These are phyloP conservation scores for Potentilla sterilis DNA, from an alignment of 306 rosid species.

Conservation along the genomic window DNA sequence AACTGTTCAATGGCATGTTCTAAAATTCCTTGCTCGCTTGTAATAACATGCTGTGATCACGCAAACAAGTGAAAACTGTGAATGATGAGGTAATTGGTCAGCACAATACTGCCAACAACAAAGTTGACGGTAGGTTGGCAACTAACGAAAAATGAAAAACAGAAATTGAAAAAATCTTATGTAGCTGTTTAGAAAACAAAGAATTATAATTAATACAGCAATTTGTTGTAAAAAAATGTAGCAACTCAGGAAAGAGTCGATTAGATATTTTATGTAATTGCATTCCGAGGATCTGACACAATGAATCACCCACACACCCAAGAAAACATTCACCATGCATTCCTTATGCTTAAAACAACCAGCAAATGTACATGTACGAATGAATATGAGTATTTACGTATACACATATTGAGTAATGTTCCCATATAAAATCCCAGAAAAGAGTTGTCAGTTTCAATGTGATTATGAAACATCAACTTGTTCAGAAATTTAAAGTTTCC, in stretches of 20 bases:
- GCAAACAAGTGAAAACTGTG: slow-evolving; percentile 19
- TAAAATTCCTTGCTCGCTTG: slow-evolving; percentile 77
- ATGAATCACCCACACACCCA: neutral
- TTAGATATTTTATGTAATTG: neutral
- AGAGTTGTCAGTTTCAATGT: neutral
- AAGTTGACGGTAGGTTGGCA: neutral
- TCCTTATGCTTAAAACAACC: neutral
- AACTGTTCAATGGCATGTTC: slow-evolving; percentile 86
- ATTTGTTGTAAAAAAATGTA: neutral
- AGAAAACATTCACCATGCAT: neutral
- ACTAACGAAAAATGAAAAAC: neutral
- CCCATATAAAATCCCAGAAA: neutral
- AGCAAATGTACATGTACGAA: neutral
- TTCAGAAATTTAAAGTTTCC: neutral
- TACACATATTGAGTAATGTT: neutral
- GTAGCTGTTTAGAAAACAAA: neutral
- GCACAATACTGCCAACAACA: neutral
- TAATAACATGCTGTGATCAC: slow-evolving; percentile 69
- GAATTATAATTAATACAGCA: neutral
- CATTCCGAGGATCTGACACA: neutral
- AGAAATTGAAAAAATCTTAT: neutral
- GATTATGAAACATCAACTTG: neutral
- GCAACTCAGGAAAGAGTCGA: neutral
- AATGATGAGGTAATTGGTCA: neutral
- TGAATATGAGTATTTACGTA: neutral